These are phyloP conservation scores for Trichoderma gracile DNA, from an alignment of 2,329 filamentous ascomycete species.

Conservation along the genomic window DNA sequence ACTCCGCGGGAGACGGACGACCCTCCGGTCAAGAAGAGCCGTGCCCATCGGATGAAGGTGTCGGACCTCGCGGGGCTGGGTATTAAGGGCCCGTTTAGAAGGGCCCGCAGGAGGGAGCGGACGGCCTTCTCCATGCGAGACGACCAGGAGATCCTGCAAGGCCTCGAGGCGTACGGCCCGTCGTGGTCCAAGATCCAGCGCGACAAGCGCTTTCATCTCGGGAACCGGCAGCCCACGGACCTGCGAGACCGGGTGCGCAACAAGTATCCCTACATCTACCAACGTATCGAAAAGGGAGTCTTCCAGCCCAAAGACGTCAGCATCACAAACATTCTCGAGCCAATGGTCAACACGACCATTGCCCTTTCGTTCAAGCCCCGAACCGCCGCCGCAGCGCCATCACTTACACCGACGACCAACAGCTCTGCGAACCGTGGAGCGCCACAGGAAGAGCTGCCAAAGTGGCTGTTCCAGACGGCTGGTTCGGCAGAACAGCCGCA, in stretches of 20 bases:
- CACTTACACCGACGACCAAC: conserved; percentile 38
- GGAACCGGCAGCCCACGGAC: conserved; percentile 61
- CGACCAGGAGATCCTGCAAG: conserved; percentile 61
- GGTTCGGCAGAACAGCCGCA: conserved; percentile 36
- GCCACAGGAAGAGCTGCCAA: conserved; percentile 51
- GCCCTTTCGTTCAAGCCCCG: conserved; percentile 45
- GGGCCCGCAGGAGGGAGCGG: conserved; percentile 60
- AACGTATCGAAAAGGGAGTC: conserved; percentile 56
- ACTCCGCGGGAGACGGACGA: conserved; percentile 37
- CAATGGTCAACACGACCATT: conserved; percentile 53
- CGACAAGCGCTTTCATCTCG: conserved; percentile 59
- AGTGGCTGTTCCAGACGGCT: conserved; percentile 44
- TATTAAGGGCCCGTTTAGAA: conserved; percentile 63
- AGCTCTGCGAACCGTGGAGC: conserved; percentile 42
- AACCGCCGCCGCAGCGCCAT: conserved; percentile 34
- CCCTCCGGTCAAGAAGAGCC: conserved; percentile 51
- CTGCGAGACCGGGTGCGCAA: conserved; percentile 64
- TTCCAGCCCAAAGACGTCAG: conserved; percentile 47
- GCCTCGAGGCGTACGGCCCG: conserved; percentile 60
- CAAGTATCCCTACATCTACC: conserved; percentile 61
- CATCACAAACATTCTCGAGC: conserved; percentile 50
- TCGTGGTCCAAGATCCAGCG: conserved; percentile 67
- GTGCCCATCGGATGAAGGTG: conserved; percentile 57
- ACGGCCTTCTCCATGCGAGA: conserved; percentile 64
- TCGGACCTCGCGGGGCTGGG: conserved; percentile 59